phyloP scores from a whole-genome alignment of 2,329 filamentous ascomycete species.

The Alternaria sp. region DNA sequence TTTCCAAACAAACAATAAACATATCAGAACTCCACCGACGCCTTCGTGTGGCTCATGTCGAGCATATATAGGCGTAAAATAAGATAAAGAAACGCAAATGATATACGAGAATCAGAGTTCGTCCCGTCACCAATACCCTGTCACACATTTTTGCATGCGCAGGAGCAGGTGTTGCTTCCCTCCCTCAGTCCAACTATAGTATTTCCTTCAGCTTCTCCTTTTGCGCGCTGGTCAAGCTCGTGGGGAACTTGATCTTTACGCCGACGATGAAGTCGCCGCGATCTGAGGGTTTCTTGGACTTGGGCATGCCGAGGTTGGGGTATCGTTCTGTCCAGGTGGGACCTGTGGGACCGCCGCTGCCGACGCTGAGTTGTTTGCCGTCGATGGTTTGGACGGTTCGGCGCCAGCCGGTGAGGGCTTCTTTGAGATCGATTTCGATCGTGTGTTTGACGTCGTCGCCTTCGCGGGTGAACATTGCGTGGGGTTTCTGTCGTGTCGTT shows the following conservation, averaged over 20 bases:
- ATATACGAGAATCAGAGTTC: slow-evolving; percentile 5
- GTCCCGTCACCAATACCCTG: not conserved
- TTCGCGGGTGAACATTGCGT: slow-evolving; percentile 82
- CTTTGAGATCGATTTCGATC: slow-evolving; percentile 85
- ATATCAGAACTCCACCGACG: slow-evolving; percentile 24
- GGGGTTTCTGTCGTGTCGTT: slow-evolving; percentile 70
- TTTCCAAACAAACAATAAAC: not conserved
- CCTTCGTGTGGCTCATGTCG: slow-evolving; percentile 19
- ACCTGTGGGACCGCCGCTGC: slow-evolving; percentile 82
- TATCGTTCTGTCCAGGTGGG: slow-evolving; percentile 83
- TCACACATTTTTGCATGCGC: not conserved
- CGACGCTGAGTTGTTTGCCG: slow-evolving; percentile 79
- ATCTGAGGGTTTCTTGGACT: slow-evolving; percentile 84
- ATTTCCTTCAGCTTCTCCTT: slow-evolving; percentile 83
- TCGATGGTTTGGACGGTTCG: slow-evolving; percentile 94
- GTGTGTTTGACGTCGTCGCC: slow-evolving; percentile 84
- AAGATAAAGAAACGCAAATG: not conserved
- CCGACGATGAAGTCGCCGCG: slow-evolving; percentile 88
- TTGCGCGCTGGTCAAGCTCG: slow-evolving; percentile 74
- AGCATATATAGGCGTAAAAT: not conserved
- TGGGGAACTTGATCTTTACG: slow-evolving; percentile 93
- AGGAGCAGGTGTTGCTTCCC: not conserved
- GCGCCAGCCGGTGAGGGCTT: slow-evolving; percentile 92
- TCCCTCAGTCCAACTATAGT: slow-evolving; percentile 54
- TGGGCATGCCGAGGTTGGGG: slow-evolving; percentile 89